phyloP scores from a whole-genome alignment of 164 flowering plant species.

The Magnolia changhungtana region DNA sequence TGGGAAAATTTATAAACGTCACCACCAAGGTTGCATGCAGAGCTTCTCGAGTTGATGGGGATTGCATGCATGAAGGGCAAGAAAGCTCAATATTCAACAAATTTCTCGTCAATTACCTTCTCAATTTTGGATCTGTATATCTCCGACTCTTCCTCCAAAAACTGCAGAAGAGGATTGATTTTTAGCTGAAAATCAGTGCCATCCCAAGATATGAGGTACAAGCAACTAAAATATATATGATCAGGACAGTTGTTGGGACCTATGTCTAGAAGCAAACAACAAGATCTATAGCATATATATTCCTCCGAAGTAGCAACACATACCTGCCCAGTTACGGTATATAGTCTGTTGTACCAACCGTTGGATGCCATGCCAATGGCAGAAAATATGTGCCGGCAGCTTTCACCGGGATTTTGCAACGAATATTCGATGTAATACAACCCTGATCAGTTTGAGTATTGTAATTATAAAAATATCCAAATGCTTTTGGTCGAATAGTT shows the following conservation, averaged over 20 bases:
- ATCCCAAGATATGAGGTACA: neutral
- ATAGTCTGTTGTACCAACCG: conserved; percentile 86
- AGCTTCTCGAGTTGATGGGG: no score
- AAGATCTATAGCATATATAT: neutral
- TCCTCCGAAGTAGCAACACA: neutral
- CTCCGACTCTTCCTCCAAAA: conserved; percentile 64
- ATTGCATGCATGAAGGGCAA: neutral
- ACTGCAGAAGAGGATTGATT: conserved; percentile 36
- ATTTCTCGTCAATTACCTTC: conserved; percentile 42
- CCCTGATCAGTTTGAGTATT: conserved; percentile 37
- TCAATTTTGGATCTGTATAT: conserved; percentile 51
- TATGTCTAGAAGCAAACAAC: neutral
- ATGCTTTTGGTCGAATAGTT: neutral
- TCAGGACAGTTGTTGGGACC: neutral
- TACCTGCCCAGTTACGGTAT: conserved; percentile 97
- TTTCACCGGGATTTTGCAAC: conserved; percentile 87
- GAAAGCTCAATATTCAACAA: neutral
- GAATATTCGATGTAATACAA: conserved; percentile 85
- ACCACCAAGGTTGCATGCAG: no score
- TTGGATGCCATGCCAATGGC: conserved; percentile 78
- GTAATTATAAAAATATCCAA: neutral
- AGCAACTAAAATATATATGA: neutral
- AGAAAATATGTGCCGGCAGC: conserved; percentile 60
- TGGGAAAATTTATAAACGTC: neutral
- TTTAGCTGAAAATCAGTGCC: neutral